Base-by-base conservation (phyloP, 2,329 filamentous ascomycete species). In the Penicillium freii region DNA sequence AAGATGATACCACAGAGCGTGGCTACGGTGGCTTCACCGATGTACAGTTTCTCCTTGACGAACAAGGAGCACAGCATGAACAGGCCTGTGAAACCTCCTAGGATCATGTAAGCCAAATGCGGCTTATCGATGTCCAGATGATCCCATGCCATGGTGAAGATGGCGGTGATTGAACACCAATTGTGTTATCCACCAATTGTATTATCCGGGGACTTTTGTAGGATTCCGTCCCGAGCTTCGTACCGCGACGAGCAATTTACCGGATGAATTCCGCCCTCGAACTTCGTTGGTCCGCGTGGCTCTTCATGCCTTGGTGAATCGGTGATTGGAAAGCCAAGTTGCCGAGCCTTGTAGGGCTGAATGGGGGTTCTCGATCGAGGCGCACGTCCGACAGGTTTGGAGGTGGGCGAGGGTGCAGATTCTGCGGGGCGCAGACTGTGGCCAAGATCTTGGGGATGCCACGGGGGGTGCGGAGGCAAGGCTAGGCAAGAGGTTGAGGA, bases 1-100 rank as follows among this genome's bases (percentile, higher is more conserved):
- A 89, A 88, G 53, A 89, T 87, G 71, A 89, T 86, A 61, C 87
- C 86, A 68, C 85, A 88, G 13, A 89, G 73, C 0, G 87, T 88
- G n/a, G 86, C 87, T 44, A 99, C 91, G 1, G 94, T 97, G 50
- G 94, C 94, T 82, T 99, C 94, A 72, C 94, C 94, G 74, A 99
- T 99, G 80, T 99, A 99, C 71, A 97, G 84, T 74, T 90, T 90
- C 82, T 99, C 94, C 81, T 99, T 99, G 79, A 99, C 96, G 71
- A 97, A 87, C 54, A 95, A 91, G 59, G 94, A 99, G 76, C 92
- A 96, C 59, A 99, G 82, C 94, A 99, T 99, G 80, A 99, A 99
- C 68, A 99, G 81, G 59, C 89, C 92, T 66, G 94, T 99, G 80
- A 99, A 99, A 74, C 93, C 94, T 70, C 94, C 94, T 56, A 99